These are phyloP conservation scores for Neolentinus lepideus DNA, from an alignment of 1,284 basidiomycete species.

Conservation along the genomic window DNA sequence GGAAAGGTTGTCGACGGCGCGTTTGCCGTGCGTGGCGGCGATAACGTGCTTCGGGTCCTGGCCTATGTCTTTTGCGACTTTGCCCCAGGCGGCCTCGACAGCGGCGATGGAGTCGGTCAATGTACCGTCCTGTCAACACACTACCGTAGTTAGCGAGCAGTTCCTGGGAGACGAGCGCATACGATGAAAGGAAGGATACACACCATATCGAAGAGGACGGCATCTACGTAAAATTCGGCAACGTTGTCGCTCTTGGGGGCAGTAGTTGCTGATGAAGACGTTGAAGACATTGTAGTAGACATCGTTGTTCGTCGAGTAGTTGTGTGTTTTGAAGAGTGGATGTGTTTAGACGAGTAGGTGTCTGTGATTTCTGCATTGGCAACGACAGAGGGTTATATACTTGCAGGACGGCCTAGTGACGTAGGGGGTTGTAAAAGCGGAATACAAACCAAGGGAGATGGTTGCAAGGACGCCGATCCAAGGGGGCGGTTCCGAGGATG, in stretches of 20 bases:
- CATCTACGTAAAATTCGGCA: conserved; percentile 43
- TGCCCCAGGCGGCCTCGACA: conserved; percentile 75
- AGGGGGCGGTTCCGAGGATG: background rate
- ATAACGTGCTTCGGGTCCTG: conserved; percentile 61
- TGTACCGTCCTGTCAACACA: conserved; percentile 49
- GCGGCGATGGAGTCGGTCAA: conserved; percentile 72
- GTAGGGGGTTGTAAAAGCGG: background rate
- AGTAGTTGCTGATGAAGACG: background rate
- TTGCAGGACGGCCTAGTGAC: background rate
- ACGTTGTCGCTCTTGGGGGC: background rate
- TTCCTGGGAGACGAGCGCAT: background rate
- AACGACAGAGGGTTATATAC: background rate
- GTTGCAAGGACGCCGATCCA: background rate
- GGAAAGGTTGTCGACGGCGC: conserved; percentile 44
- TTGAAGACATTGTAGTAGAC: background rate
- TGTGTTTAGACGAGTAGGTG: background rate
- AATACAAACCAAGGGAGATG: background rate
- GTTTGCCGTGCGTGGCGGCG: conserved; percentile 71
- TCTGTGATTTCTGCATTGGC: background rate
- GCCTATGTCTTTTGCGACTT: conserved; percentile 64
- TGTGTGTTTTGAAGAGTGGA: background rate
- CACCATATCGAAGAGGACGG: conserved; percentile 72
- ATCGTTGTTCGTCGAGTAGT: background rate
- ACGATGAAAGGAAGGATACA: conserved; percentile 14
- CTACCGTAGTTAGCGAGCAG: conserved; percentile 9